These are phyloP conservation scores for Fraxinus ornus DNA, from an alignment of 305 asterid species.

Conservation along the genomic window DNA sequence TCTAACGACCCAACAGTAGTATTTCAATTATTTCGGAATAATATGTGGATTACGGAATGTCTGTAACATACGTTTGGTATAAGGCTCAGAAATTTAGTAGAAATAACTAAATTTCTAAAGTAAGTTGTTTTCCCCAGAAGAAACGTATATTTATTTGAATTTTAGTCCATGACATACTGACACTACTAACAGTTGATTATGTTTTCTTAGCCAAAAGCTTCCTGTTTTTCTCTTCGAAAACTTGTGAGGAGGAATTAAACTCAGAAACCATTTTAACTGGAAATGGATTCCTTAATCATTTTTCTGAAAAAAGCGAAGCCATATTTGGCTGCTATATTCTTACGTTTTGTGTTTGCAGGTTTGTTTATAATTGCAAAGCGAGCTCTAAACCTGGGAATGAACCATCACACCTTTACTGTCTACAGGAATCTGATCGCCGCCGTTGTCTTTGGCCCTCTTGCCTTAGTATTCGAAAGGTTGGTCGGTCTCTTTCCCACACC, in stretches of 20 bases:
- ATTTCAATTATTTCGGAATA: no score
- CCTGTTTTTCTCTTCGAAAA: no score
- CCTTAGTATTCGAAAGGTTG: constrained; percentile 45
- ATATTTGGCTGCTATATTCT: constrained; percentile 45
- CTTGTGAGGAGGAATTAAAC: background rate
- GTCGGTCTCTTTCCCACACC: constrained; percentile 15
- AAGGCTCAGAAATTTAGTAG: no score
- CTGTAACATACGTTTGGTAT: no score
- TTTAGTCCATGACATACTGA: no score
- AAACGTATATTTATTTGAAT: no score
- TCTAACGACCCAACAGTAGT: no score
- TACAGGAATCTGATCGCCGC: constrained; percentile 60
- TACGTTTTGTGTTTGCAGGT: constrained; percentile 56
- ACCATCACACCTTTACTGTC: constrained; percentile 53
- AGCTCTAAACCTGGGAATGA: constrained; percentile 65
- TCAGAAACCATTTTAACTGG: background rate
- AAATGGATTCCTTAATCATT: background rate
- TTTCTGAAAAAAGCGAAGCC: constrained; percentile 39
- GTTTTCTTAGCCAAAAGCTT: no score
- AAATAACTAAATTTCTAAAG: no score
- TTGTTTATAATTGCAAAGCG: constrained; percentile 54
- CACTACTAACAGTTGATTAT: no score
- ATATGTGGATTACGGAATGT: no score
- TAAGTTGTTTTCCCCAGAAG: no score
- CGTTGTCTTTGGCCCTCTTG: constrained; percentile 50